phyloP scores from a whole-genome alignment of 2,329 filamentous ascomycete genomes.

The Fusarium guadeloupense region DNA sequence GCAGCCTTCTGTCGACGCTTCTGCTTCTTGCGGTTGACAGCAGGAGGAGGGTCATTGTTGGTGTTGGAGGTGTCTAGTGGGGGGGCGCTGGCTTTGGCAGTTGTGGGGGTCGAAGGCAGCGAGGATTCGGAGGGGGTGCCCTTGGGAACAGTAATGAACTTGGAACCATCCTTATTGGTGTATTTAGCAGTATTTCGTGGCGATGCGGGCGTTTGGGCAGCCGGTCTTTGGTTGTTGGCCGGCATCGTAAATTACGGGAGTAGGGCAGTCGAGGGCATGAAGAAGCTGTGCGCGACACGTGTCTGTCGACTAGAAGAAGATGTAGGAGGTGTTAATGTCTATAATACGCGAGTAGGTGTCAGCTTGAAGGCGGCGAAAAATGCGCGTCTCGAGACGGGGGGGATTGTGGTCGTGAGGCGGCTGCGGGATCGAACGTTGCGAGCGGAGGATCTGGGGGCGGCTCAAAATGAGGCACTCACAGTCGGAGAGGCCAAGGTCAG shows the following conservation, averaged over 20 bases:
- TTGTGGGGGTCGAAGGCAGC: conserved; percentile 61
- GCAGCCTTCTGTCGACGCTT: conserved; percentile 90
- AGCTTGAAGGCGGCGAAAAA: conserved; percentile 29
- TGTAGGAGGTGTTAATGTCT: conserved; percentile 23
- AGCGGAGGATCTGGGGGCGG: conserved; percentile 44
- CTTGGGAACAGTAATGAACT: conserved; percentile 73
- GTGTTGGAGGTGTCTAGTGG: conserved; percentile 37
- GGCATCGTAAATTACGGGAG: conserved; percentile 57
- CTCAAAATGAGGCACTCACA: conserved; percentile 52
- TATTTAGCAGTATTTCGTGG: conserved; percentile 68
- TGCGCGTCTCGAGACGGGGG: conserved; percentile 34
- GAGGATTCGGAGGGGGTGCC: conserved; percentile 61
- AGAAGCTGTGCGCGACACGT: conserved; percentile 47
- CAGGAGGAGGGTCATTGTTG: conserved; percentile 51
- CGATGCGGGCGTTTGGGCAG: conserved; percentile 60
- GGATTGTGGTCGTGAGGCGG: conserved; percentile 30
- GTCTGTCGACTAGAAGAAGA: conserved; percentile 38
- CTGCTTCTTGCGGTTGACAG: conserved; percentile 92
- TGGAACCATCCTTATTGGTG: conserved; percentile 74
- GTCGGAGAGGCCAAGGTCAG: conserved; percentile 45
- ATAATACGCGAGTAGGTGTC: conserved; percentile 33
- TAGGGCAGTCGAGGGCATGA: conserved; percentile 52
- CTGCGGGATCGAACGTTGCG: conserved; percentile 37
- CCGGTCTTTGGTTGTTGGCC: conserved; percentile 62
- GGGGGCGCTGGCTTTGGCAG: conserved; percentile 50